phyloP scores from a whole-genome alignment of 2,329 filamentous ascomycete genomes.

The Sphaceloma murrayae region DNA sequence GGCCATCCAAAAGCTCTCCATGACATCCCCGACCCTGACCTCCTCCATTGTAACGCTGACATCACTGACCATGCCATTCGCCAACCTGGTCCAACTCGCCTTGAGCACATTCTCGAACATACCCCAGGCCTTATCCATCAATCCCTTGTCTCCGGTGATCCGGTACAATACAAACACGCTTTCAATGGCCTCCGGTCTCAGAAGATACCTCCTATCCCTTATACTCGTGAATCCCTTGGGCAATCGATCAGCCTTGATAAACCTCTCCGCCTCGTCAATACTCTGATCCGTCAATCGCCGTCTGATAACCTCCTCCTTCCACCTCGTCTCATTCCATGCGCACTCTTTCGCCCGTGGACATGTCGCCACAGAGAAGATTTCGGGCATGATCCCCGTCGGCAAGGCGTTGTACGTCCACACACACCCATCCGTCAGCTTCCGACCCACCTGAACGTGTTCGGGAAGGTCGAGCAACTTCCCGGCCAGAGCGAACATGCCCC shows the following conservation, averaged over 20 bases:
- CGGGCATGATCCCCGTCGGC: conserved; percentile 52
- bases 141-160: conserved; percentile 45
- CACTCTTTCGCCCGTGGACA: conserved; percentile 39
- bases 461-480: conserved; percentile 48
- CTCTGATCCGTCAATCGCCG: conserved; percentile 20
- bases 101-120: conserved; percentile 41
- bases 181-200: conserved; percentile 50
- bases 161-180: conserved; percentile 53
- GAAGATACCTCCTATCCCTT: conserved; percentile 37
- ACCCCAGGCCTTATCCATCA: conserved; percentile 40
- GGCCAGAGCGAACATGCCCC: conserved; percentile 54
- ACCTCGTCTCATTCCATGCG: conserved; percentile 45
- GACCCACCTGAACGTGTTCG: conserved; percentile 46
- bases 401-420: conserved; percentile 53
- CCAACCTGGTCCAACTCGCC: conserved; percentile 36
- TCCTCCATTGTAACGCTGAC: conserved; percentile 31
- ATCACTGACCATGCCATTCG: conserved; percentile 38
- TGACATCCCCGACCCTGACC: conserved; percentile 34
- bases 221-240: conserved; percentile 37
- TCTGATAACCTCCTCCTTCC: conserved; percentile 34
- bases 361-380: conserved; percentile 45
- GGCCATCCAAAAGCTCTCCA: conserved; percentile 44
- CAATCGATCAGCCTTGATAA: conserved; percentile 32
- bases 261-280: conserved; percentile 23
- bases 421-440: conserved; percentile 50